Conservation (phyloP, 1,284 basidiomycete species). For the Exsudoporus floridanus region DNA sequence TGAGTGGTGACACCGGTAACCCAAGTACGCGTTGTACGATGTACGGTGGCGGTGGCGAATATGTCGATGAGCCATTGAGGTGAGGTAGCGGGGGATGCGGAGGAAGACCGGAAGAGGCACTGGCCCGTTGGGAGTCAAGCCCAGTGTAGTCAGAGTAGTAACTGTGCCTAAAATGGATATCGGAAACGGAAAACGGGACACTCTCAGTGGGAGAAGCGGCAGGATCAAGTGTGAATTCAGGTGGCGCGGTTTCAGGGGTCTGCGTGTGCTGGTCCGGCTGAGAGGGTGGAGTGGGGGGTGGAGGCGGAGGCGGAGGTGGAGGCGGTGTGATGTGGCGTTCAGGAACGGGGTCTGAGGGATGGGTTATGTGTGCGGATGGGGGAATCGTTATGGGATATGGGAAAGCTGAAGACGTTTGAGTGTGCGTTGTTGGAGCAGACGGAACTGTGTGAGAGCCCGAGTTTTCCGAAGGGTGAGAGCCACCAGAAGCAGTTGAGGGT, state of each 20-base stretch:
- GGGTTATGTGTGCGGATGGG: slow-evolving; percentile 34
- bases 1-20: slow-evolving; percentile 26
- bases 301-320: slow-evolving; percentile 6
- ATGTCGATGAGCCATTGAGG: slow-evolving; percentile 18
- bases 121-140: slow-evolving; percentile 39
- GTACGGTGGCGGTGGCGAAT: slow-evolving; percentile 29
- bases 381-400: slow-evolving; percentile 46
- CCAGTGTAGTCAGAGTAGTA: slow-evolving; percentile 48
- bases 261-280: slow-evolving; percentile 12
- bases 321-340: slow-evolving; percentile 14
- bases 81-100: slow-evolving; percentile 54
- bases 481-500: slow-evolving; percentile 34
- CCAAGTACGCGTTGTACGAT: slow-evolving; percentile 35
- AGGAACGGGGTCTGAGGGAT: slow-evolving; percentile 31
- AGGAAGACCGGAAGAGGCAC: slow-evolving; percentile 41
- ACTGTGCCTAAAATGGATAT: slow-evolving; percentile 59
- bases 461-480: slow-evolving; percentile 31
- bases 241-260: slow-evolving; percentile 13
- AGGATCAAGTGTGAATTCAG: slow-evolving; percentile 26
- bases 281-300: slow-evolving; percentile 5
- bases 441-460: slow-evolving; percentile 23
- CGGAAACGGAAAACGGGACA: slow-evolving; percentile 65
- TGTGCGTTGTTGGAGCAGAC: slow-evolving; percentile 28
- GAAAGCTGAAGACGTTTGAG: slow-evolving; percentile 37
- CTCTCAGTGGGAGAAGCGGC: slow-evolving; percentile 61